Conservation (phyloP, 225 moss, liverwort and hornwort genomes). For the Marchantia polymorpha region DNA sequence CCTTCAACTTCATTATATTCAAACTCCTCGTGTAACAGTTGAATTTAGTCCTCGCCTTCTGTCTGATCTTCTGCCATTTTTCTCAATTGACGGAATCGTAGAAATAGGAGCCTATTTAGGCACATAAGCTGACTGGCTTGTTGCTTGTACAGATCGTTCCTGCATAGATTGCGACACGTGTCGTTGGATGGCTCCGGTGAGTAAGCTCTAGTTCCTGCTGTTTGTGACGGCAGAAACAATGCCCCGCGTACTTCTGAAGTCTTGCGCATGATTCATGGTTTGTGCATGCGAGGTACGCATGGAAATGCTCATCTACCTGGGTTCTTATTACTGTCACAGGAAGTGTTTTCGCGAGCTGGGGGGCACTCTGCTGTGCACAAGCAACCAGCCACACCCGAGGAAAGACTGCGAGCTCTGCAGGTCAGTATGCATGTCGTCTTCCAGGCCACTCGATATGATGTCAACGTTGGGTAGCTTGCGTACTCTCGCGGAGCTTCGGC, state of each 20-base stretch:
- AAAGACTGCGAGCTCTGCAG: constrained; percentile 65
- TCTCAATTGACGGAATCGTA: not conserved
- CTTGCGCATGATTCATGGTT: not conserved
- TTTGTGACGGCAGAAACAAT: not conserved
- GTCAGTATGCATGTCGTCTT: constrained; percentile 3
- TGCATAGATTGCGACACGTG: constrained; percentile 94
- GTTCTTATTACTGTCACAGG: constrained; percentile 24
- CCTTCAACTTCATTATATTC: not conserved
- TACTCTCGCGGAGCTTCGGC: not conserved
- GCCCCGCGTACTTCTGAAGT: not conserved
- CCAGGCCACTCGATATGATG: not conserved
- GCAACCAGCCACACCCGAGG: constrained; percentile 66
- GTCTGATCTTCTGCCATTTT: not conserved
- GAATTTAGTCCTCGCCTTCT: not conserved
- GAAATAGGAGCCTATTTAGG: not conserved
- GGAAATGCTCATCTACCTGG: not conserved
- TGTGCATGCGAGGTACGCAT: no score
- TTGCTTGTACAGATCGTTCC: constrained; percentile 48
- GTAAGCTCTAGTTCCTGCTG: not conserved
- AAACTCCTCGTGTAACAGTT: not conserved
- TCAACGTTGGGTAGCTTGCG: not conserved
- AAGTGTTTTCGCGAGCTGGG: constrained; percentile 43
- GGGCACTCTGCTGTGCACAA: constrained; percentile 66
- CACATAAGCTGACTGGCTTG: not conserved
- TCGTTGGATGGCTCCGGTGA: constrained; percentile 87